A percentile compares a stretch with the other conserved stretches of the same genome.
Conservation (phyloP, 164 flowering plant species). For the Chimonanthus salicifolius region DNA sequence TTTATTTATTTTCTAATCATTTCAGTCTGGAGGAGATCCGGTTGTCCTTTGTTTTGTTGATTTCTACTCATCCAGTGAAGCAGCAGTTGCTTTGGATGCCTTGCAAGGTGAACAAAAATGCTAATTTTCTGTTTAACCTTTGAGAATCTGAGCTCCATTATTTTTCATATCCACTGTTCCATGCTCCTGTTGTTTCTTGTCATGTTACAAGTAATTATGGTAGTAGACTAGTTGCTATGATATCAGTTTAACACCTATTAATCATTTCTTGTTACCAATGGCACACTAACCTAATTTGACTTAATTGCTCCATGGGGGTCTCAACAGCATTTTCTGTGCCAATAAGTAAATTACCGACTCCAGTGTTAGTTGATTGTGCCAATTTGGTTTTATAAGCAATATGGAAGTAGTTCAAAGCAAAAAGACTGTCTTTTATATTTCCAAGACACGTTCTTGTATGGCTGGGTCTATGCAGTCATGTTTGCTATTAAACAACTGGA, state of each 20-base stretch:
- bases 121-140: conserved; percentile 5
- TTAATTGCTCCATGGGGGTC: not conserved
- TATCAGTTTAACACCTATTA: not conserved
- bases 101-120: conserved; percentile 65
- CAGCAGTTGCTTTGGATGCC: conserved; percentile 82
- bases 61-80: conserved; percentile 69
- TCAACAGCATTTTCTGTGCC: not conserved
- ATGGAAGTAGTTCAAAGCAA: not conserved
- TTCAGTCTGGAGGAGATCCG: conserved; percentile 87
- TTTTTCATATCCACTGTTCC: conserved; percentile 3
- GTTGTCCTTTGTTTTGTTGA: conserved; percentile 89
- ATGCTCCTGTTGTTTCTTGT: conserved; percentile 5
- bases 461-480: not conserved
- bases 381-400: not conserved
- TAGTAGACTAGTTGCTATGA: not conserved
- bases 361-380: not conserved
- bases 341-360: not conserved
- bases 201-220: conserved; percentile 4
- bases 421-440: not conserved
- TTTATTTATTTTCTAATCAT: not conserved
- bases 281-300: not conserved
- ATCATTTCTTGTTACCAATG: not conserved
- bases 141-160: conserved; percentile 5
- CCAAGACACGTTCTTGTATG: not conserved
- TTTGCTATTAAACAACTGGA: not conserved